Evolutionary conservation across 2,329 filamentous ascomycete genomes (phyloP).

Genomic region (Emergomyces pasteurianus): DNA sequence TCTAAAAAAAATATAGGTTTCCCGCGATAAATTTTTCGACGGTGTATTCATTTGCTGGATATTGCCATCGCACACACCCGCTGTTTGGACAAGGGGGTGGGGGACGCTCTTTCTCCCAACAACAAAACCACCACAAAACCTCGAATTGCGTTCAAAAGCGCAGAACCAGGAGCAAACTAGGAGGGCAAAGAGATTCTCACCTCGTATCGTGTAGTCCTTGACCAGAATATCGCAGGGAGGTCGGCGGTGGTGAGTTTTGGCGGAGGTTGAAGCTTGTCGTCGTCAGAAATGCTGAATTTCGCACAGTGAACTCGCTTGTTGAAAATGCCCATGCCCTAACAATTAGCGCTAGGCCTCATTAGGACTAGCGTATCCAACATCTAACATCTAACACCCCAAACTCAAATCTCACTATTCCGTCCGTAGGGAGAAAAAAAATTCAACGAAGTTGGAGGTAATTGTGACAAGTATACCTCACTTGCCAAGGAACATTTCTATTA

Average conservation of each 20-base stretch:
- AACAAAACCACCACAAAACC: background rate
- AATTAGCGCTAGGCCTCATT: conserved; percentile 18
- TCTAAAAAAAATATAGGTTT: background rate
- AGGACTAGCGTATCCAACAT: conserved; percentile 12
- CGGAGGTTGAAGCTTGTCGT: background rate
- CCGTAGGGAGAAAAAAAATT: no score
- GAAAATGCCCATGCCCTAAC: conserved; percentile 30
- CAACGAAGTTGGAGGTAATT: no score
- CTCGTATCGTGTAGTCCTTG: conserved; percentile 35
- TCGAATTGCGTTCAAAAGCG: background rate
- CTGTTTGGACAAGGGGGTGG: background rate
- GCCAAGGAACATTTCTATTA: no score
- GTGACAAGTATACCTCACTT: no score
- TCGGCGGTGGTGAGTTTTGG: conserved; percentile 26
- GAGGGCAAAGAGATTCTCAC: conserved; percentile 23
- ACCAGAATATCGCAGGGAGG: conserved; percentile 31
- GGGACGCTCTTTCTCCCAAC: background rate
- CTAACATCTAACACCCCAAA: background rate
- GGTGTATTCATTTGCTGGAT: background rate
- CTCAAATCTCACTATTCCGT: no score
- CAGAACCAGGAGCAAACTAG: conserved; percentile 6
- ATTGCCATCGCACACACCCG: background rate
- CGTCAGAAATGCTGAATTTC: conserved; percentile 30
- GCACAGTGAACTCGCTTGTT: conserved; percentile 35
- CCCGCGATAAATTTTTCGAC: background rate